Evolutionary conservation across 768 basidiomycete genomes (phyloP), one percentile per base, ranked within the genome.

Genomic region (Pleurotus citrinopileatus): DNA sequence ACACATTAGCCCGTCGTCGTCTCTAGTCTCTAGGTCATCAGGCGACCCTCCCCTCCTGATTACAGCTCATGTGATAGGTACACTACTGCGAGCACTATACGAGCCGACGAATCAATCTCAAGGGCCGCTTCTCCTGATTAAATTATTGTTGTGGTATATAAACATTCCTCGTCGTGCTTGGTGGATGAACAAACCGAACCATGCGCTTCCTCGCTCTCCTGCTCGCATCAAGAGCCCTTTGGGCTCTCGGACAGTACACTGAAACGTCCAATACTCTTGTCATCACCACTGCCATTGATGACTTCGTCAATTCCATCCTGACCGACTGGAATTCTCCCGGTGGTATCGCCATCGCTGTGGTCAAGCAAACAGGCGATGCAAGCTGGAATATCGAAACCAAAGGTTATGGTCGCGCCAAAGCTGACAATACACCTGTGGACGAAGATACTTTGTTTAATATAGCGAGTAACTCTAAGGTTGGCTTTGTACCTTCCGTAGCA

Each of bases 381-480:
- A 55, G 46, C 7, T 71, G 67, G 67, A 61, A 60, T 13, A 57
- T 69, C 15, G 67, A 69, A 42, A 65, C 63, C 5, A 65, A 67
- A 53, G 67, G 70, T 1, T 69, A 67, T 36, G 70, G 70, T 2
- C 56, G 46, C 8, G 68, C 70, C 1, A 63, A 61, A 6, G 43
- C 55, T 3, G 60, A 60, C 17, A 64, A 63, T 0, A 61, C 50
- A 10, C 48, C 59, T 22, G 61, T 65, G n/a, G 65, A 61, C 1
- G 94, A 98, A 71, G 86, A 86, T 23, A 98, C 97, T 3, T 75
- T 99, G 55, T 98, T 98, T 80, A 96, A 98, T 74, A 88, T 98
- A 63, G 58, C 58, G 10, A 98, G 72, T 85, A 86, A 66, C 44
- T 68, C 67, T 6, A 68, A 68, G 61, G 65, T 65, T 38, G 7